Base-by-base conservation (phyloP, 2,329 filamentous ascomycete genomes). In the Aspergillus clavatus region DNA sequence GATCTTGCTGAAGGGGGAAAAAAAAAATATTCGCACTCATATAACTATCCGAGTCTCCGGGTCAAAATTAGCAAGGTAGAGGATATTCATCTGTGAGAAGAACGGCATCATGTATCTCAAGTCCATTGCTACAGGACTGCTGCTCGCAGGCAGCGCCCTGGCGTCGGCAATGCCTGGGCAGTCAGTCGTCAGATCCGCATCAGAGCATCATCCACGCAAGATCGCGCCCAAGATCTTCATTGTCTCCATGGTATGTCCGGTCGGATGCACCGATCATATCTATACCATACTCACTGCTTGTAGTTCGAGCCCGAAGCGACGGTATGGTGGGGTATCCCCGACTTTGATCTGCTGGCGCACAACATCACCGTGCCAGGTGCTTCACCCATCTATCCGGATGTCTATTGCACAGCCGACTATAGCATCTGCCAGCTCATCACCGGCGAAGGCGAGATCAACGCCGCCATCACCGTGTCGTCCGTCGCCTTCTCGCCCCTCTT, bases 381-480 rank as follows among this genome's bases (percentile, higher is more conserved):
- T 8, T 86, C 82, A 0, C 81, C 83, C 57, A 65, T 84, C 2
- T 87, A 78, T 59, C 83, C 83, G 0, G 67, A 78, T 14, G 76
- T 82, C 0, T 79, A 83, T 62, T 90, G 86, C 64, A 82, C 79
- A 0, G 66, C 68, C 8, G 68, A 81, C 53, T 72, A 76, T 23
- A 71, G 75, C 3, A 69, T 89, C 38, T 89, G 86, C 66, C 84
- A 89, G 59, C 56, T 87, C 37, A 80, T 81, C 7, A 80, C 81
- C 1, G 84, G 84, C 45, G 82, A 84, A 62, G 74, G 76, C 7
- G 84, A 88, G 66, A 87, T 89, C 70, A 90, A 89, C 60, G 84
- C 86, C 0, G 86, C 86, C 0, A 68, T 77, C 5, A 82, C 82
- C 0, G 75, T 86, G 48, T 76, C 76, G 38, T 79, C 85, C 0